Evolutionary conservation across 306 rosid genomes (phyloP).

Genomic region (Casuarina cunninghamiana): DNA sequence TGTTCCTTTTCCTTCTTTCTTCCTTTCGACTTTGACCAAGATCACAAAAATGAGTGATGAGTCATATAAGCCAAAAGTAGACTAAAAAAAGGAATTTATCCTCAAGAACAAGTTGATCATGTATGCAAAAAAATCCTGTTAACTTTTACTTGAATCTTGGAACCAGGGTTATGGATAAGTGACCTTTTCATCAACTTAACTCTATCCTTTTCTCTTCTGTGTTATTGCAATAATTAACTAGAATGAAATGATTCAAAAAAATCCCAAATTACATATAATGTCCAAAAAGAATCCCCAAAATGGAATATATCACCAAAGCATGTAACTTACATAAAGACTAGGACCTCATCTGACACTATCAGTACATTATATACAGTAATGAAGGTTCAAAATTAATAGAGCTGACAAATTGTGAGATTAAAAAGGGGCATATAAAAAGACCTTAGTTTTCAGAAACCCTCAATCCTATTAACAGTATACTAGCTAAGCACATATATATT

Average conservation of each 20-base stretch:
- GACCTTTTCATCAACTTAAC: neutral
- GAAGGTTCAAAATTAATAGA: neutral
- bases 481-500: slow-evolving; percentile 12
- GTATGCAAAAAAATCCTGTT: neutral
- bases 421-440: neutral
- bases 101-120: neutral
- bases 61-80: neutral
- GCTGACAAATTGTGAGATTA: neutral
- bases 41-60: neutral
- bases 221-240: neutral
- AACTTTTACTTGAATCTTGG: neutral
- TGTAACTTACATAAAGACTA: neutral
- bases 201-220: neutral
- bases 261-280: neutral
- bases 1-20: neutral
- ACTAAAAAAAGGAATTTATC: neutral
- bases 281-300: neutral
- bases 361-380: neutral
- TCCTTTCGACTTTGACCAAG: neutral
- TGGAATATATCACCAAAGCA: neutral
- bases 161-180: neutral
- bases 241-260: neutral
- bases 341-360: neutral
- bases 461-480: slow-evolving; percentile 19
- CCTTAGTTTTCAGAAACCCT: slow-evolving; percentile 21